Base-by-base conservation (phyloP, 2,329 filamentous ascomycete genomes). In the Xylariomycetidae sp. region DNA sequence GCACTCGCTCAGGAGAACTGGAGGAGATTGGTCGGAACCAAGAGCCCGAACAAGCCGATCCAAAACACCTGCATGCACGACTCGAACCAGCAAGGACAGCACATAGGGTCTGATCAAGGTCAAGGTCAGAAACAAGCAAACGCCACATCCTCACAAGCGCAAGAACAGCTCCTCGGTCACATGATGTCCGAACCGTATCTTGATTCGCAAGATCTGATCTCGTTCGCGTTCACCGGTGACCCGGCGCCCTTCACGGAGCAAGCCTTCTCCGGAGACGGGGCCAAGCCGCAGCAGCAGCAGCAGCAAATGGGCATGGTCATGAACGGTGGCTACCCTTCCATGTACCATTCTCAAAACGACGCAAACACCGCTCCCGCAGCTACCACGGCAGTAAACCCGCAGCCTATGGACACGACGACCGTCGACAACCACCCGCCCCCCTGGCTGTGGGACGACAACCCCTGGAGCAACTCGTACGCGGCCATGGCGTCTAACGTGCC, bases 1-100 rank as follows among this genome's bases (percentile, higher is more conserved):
- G 58, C 58, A 12, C 59, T 70, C 42, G 68, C 70, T n/a, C 58
- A 65, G 13, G 63, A 71, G 9, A 63, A 62, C 19, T 79, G 74
- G 74, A 62, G 70, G 24, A 57, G 60, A 25, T 52, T 78, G 6
- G 60, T 77, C 5, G 56, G 59, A 12, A 52, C 43, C 1, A 44
- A 51, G 19, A 35, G 9, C 37, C 52, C 12, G 38, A 47, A 20
- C 40, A 45, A 12, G 38, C 37, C 44, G 48, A 28, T 39, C 47
- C n/a, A 13, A n/a, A 15, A 20, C 14, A 15, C 15, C 13, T 12
- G 27, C 14, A n/a, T 25, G 12, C 30, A 13, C 7, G 19, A 32
- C 29, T 22, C 26, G 4, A 10, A n/a, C 26, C 15, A n/a, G n/a
- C n/a, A n/a, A n/a, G n/a, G n/a, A n/a, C n/a, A n/a, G n/a, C n/a